Evolutionary conservation across 2,329 filamentous ascomycete genomes (phyloP), one percentile per base, ranked within the genome.

Genomic region (Macrophomina phaseolina): DNA sequence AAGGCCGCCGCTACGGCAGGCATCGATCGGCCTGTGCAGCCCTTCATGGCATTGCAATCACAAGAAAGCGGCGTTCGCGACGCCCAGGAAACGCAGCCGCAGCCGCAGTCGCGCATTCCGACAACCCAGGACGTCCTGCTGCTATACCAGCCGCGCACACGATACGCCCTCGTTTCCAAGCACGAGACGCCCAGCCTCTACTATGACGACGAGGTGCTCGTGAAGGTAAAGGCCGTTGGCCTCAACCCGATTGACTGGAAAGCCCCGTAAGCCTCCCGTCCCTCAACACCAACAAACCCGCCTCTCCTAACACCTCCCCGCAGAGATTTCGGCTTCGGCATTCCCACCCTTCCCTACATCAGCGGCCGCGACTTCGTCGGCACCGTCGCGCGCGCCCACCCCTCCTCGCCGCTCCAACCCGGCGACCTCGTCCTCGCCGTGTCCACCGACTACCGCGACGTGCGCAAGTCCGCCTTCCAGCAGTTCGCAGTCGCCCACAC

Each of bases 161-260:
- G 48, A 18, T 66, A 66, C 36, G 56, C 48, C n/a, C 56, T 66
- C 36, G 60, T 55, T 3, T 45, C 55, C 36, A 62, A 66, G 18
- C 65, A 66, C 23, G n/a, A 46, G 2, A 49, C 30, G 6, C 65
- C 65, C 8, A 34, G 30, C 3, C 16, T 66, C n/a, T 23, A 34
- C 12, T 42, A 9, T 1, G 45, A 38, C n/a, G 36, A 55, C 51
- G 87, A 92, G 71, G 77, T 91, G 5, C 78, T 92, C 5, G 84
- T 92, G n/a, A 85, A 85, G 73, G 81, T 88, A 1, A 80, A 84
- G 45, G 86, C 86, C 12, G 89, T 92, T 71, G 90, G 91, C 0
- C 78, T 93, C 45, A 93, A 93, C 71, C 91, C 91, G 0, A 90
- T 93, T 65, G 91, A 92, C 74, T 91, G 88, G 88, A 91, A 91